Percentiles rank a stretch among this genome's conserved stretches.
Conservation (phyloP, 1,139 yeast species). For the Pichia sp. region DNA sequence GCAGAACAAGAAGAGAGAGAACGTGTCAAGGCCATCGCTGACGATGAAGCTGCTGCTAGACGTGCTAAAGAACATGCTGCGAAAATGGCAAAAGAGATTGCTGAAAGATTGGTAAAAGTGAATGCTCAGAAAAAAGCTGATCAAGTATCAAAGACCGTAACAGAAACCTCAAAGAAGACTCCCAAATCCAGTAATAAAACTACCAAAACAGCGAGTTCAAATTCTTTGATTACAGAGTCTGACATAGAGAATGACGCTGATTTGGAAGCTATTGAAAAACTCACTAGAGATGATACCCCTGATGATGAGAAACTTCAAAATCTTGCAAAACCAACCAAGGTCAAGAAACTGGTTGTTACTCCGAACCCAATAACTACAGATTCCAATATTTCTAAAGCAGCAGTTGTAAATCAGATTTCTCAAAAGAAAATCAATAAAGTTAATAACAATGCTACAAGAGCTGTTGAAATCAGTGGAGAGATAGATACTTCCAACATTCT, state of each 20-base stretch:
- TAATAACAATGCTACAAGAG: conserved; percentile 10
- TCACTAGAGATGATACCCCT: conserved; percentile 11
- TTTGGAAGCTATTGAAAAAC: conserved; percentile 3
- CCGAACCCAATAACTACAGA: neutral
- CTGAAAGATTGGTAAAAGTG: neutral
- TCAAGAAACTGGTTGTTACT: conserved; percentile 5
- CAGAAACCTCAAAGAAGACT: neutral
- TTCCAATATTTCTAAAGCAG: neutral
- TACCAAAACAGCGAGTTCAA: neutral
- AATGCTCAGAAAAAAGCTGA: neutral
- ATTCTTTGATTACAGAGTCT: no score
- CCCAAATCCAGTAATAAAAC: neutral
- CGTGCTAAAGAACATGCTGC: conserved; percentile 2
- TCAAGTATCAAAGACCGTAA: neutral
- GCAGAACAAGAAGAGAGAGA: neutral
- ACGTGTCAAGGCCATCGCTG: neutral
- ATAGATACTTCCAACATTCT: conserved; percentile 16
- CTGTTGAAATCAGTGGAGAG: conserved; percentile 15
- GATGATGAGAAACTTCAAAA: conserved; percentile 7
- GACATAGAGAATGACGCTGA: conserved; percentile 6
- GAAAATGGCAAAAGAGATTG: conserved; percentile 3
- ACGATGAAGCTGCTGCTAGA: conserved; percentile 2
- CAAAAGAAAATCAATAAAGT: neutral
- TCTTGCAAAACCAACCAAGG: conserved; percentile 8
- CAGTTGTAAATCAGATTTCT: neutral